phyloP scores from a whole-genome alignment of 176 grass and related monocot genomes.

The sorghum (Sorghum bicolor) region DNA sequence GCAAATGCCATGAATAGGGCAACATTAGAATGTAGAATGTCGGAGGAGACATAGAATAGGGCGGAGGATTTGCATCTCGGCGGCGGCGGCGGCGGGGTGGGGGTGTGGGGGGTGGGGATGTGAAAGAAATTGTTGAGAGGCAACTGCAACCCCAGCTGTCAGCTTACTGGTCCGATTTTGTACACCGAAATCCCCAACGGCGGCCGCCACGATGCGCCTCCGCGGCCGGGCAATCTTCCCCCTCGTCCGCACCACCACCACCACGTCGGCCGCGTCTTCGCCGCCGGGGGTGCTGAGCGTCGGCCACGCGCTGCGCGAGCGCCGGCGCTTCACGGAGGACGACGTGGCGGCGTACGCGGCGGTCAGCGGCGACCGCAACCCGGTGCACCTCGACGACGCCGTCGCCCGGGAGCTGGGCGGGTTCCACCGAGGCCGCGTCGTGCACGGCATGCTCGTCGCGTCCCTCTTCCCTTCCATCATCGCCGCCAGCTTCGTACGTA shows the following conservation, averaged over 20 bases:
- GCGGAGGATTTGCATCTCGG: no score
- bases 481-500: slow-evolving; percentile 52
- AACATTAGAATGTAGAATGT: no score
- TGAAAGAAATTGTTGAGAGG: no score
- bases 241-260: not conserved
- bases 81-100: no score
- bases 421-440: slow-evolving; percentile 57
- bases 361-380: slow-evolving; percentile 71
- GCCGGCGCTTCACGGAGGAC: slow-evolving; percentile 49
- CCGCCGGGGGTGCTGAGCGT: slow-evolving; percentile 14
- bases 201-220: slow-evolving; percentile 6
- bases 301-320: slow-evolving; percentile 35
- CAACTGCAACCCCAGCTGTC: no score
- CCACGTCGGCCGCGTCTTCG: not conserved
- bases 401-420: slow-evolving; percentile 29
- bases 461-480: slow-evolving; percentile 73
- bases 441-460: slow-evolving; percentile 78
- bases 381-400: slow-evolving; percentile 51
- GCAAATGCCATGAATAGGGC: no score
- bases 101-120: no score
- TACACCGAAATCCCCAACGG: not conserved
- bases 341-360: slow-evolving; percentile 51
- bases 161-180: no score
- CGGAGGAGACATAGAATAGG: no score
- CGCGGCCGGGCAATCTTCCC: not conserved